A percentile compares a stretch with the other conserved stretches of the same genome.
phyloP scores from a whole-genome alignment of 2,329 filamentous ascomycete genomes.

The Thelonectria blattea region DNA sequence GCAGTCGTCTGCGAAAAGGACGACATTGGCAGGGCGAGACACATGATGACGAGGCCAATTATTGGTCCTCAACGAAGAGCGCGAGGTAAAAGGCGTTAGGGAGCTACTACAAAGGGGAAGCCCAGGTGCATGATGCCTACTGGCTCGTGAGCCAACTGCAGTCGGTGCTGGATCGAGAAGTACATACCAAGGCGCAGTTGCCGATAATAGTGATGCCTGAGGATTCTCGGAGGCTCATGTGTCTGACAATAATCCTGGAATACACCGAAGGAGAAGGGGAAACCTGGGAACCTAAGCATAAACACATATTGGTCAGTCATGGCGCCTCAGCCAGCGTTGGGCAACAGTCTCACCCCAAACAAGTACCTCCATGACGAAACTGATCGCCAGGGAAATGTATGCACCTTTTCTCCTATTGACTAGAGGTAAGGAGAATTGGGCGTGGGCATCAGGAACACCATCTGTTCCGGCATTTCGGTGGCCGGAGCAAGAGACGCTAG shows the following conservation, averaged over 20 bases:
- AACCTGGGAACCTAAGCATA: conserved; percentile 53
- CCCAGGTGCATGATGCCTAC: conserved; percentile 48
- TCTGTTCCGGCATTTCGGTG: not conserved
- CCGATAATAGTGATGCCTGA: conserved; percentile 64
- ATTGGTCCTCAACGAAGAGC: conserved; percentile 47
- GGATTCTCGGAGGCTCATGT: conserved; percentile 53
- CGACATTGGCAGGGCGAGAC: conserved; percentile 53
- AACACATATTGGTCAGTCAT: not conserved
- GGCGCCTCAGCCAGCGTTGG: too few species aligned
- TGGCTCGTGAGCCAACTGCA: not conserved
- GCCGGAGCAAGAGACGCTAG: not conserved
- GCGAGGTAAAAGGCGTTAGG: conserved; percentile 48
- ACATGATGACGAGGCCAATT: conserved; percentile 51
- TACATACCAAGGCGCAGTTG: conserved; percentile 58
- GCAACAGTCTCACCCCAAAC: conserved; percentile 17
- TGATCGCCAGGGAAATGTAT: conserved; percentile 40
- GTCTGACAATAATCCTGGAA: conserved; percentile 70
- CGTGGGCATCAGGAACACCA: not conserved
- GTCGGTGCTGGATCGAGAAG: conserved; percentile 24
- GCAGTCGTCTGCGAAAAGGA: conserved; percentile 54
- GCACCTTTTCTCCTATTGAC: conserved; percentile 47
- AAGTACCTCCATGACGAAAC: conserved; percentile 32
- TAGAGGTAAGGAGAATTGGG: conserved; percentile 38
- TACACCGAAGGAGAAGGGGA: conserved; percentile 68
- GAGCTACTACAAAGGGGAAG: conserved; percentile 51